Evolutionary conservation across 2,329 filamentous ascomycete genomes (phyloP).

Genomic region (Ophidiomyces ophidiicola): DNA sequence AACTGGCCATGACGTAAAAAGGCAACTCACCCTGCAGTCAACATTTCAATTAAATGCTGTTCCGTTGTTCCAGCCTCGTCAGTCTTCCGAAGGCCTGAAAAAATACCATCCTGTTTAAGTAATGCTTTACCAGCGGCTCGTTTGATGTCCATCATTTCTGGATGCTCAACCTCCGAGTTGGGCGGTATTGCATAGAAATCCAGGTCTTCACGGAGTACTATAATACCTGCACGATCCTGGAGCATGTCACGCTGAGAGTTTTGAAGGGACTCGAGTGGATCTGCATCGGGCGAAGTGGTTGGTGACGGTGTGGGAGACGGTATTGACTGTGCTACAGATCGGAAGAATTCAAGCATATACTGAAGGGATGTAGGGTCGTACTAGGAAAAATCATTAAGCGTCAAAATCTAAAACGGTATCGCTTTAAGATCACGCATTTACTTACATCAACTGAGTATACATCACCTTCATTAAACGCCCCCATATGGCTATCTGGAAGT

Average conservation of each 20-base stretch:
- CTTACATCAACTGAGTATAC: conserved; percentile 95
- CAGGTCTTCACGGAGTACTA: conserved; percentile 87
- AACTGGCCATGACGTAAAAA: conserved; percentile 13
- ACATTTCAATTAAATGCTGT: conserved; percentile 97
- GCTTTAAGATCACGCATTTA: conserved; percentile 19
- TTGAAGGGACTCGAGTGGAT: conserved; percentile 58
- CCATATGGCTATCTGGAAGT: conserved; percentile 92
- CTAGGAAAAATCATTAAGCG: conserved; percentile 42
- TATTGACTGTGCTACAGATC: conserved; percentile 91
- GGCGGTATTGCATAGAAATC: conserved; percentile 97
- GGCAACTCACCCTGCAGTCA: conserved; percentile 77
- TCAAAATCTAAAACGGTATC: neutral
- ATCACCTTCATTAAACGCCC: conserved; percentile 80
- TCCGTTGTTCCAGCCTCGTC: conserved; percentile 94
- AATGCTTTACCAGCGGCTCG: conserved; percentile 78
- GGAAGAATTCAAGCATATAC: conserved; percentile 99
- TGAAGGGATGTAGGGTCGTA: conserved; percentile 93
- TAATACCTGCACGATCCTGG: conserved; percentile 84
- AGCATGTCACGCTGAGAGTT: conserved; percentile 62
- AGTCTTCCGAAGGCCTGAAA: conserved; percentile 86
- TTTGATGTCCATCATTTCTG: conserved; percentile 94
- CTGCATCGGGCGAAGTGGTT: conserved; percentile 46
- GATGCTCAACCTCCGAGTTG: conserved; percentile 64
- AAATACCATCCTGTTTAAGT: conserved; percentile 83
- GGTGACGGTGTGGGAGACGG: conserved; percentile 53